Conservation (phyloP, 73 alveolate species). For the Tetrahymena elliotti region DNA sequence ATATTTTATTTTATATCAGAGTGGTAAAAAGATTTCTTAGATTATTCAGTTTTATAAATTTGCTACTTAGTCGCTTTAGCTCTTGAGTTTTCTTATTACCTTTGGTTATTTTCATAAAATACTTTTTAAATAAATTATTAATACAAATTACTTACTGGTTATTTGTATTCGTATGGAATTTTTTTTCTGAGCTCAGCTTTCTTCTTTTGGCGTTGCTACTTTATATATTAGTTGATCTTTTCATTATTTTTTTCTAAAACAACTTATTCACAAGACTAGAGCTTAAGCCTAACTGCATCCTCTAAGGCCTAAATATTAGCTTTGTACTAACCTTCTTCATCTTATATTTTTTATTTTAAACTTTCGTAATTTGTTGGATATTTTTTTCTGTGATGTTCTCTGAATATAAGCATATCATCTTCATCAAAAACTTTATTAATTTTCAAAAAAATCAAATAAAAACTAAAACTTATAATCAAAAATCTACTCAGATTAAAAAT, state of each 20-base stretch:
- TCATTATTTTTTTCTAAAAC: background rate
- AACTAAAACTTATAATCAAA: background rate
- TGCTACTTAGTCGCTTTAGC: background rate
- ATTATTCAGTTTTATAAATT: too few relatives aligned
- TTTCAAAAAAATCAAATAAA: background rate
- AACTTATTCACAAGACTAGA: background rate
- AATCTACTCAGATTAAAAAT: background rate
- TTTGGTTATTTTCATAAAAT: too few relatives aligned
- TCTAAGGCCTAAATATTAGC: background rate
- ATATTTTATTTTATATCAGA: too few relatives aligned
- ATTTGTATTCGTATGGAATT: background rate
- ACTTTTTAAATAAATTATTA: background rate
- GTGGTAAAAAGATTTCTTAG: too few relatives aligned
- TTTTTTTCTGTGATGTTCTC: conserved; percentile 4
- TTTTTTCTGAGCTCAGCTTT: background rate
- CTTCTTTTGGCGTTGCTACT: background rate
- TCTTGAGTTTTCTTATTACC: background rate
- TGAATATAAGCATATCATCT: conserved; percentile 11
- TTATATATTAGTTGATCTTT: background rate
- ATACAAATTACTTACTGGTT: background rate
- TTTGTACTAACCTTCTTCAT: conserved; percentile 12
- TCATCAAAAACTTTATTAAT: conserved; percentile 17
- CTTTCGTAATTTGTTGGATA: conserved; percentile 28
- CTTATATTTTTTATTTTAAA: conserved; percentile 14
- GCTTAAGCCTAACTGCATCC: background rate